These are phyloP conservation scores for Hypoxylon subgilvum DNA, from an alignment of 495 filamentous ascomycete genomes.

Conservation along the genomic window DNA sequence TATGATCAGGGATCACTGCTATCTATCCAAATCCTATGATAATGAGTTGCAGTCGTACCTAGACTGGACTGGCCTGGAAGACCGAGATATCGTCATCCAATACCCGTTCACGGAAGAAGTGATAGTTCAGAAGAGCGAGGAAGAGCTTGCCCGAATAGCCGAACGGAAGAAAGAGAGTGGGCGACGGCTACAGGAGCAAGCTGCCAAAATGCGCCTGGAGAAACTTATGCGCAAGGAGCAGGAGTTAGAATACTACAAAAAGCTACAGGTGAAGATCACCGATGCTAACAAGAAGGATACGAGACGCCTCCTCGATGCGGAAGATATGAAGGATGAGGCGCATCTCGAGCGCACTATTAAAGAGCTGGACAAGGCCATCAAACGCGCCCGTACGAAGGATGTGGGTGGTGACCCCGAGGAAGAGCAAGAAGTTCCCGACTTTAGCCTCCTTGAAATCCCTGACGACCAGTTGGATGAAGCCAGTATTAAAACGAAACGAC, in stretches of 20 bases:
- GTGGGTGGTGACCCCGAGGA: conserved; percentile 82
- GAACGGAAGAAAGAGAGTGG: conserved; percentile 94
- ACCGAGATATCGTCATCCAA: conserved; percentile 85
- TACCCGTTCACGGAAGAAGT: conserved; percentile 92
- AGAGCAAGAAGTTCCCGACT: conserved; percentile 75
- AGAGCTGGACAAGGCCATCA: conserved; percentile 87
- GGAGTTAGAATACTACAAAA: conserved; percentile 90
- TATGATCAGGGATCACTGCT: conserved; percentile 87
- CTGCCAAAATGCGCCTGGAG: conserved; percentile 93
- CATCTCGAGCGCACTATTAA: conserved; percentile 79
- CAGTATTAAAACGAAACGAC: conserved; percentile 83
- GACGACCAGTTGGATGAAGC: conserved; percentile 95
- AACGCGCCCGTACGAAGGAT: conserved; percentile 87
- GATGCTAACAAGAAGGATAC: conserved; percentile 85
- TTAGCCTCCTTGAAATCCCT: conserved; percentile 84
- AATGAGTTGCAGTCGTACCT: conserved; percentile 74
- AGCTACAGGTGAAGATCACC: conserved; percentile 69
- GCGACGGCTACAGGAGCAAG: conserved; percentile 89
- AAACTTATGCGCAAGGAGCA: conserved; percentile 94
- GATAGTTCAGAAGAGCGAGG: conserved; percentile 84
- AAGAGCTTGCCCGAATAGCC: conserved; percentile 84
- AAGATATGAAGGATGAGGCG: conserved; percentile 88
- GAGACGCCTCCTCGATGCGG: conserved; percentile 81
- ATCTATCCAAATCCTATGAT: conserved; percentile 82
- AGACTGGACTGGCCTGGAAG: conserved; percentile 87